phyloP scores from a whole-genome alignment of 306 rosid genomes.

The Pachyrhizus erosus region DNA sequence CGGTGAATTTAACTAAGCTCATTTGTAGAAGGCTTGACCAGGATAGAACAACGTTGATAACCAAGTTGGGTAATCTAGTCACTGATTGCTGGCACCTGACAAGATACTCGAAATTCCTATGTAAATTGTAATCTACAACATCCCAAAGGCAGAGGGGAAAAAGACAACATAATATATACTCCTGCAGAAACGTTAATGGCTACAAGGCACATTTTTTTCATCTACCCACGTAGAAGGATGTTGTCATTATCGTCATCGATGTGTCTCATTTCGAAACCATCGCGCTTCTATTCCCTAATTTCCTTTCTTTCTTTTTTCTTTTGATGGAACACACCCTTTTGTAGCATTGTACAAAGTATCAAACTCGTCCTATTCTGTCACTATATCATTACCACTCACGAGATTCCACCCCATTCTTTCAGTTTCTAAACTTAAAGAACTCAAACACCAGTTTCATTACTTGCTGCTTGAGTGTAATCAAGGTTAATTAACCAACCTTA shows the following conservation, averaged over 20 bases:
- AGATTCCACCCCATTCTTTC: not conserved
- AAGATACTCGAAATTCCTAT: slow-evolving; percentile 24
- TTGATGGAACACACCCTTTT: slow-evolving; percentile 25
- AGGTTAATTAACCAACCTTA: not conserved
- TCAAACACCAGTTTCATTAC: slow-evolving; percentile 2
- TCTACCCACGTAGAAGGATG: slow-evolving; percentile 31
- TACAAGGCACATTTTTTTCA: slow-evolving; percentile 23
- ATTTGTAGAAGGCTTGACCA: not conserved
- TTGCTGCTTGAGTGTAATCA: not conserved
- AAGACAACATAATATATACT: slow-evolving; percentile 6
- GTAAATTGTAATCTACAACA: slow-evolving; percentile 13
- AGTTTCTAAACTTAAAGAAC: slow-evolving; percentile 6
- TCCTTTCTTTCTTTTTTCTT: not conserved
- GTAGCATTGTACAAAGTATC: slow-evolving; percentile 12
- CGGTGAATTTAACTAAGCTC: slow-evolving; percentile 45
- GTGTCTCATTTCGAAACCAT: slow-evolving; percentile 55
- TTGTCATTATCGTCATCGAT: slow-evolving; percentile 50
- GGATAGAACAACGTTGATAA: slow-evolving; percentile 38
- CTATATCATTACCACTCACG: not conserved
- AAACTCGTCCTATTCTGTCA: not conserved
- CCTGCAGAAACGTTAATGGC: not conserved
- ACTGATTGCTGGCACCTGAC: slow-evolving; percentile 32
- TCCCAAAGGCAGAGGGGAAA: not conserved
- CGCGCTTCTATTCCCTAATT: slow-evolving; percentile 34
- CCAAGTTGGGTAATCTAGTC: slow-evolving; percentile 37